phyloP scores from a whole-genome alignment of 257 asterid genomes.

The Salvia miltiorrhiza region DNA sequence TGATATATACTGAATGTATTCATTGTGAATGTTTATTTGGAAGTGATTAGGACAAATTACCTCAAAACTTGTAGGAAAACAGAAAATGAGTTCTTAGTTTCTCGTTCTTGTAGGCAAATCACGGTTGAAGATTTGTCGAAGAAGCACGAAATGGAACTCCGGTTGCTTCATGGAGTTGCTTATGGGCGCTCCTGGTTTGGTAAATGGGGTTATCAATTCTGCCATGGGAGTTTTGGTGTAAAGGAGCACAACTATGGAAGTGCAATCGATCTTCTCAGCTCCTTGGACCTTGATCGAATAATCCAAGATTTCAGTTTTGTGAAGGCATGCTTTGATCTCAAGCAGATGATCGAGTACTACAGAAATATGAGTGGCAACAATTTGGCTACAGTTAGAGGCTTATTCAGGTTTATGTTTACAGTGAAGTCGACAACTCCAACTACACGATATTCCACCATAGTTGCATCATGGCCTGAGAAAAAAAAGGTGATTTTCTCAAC shows the following conservation, averaged over 20 bases:
- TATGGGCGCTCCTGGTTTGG: conserved; percentile 95
- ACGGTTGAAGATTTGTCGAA: conserved; percentile 81
- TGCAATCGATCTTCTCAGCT: conserved; percentile 63
- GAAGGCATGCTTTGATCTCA: conserved; percentile 32
- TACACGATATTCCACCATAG: conserved; percentile 5
- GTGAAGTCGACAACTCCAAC: conserved; percentile 38
- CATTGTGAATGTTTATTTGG: background rate
- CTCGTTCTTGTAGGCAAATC: conserved; percentile 49
- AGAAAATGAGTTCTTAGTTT: conserved; percentile 14
- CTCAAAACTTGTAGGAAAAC: background rate
- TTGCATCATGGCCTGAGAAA: conserved; percentile 18
- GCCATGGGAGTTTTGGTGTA: conserved; percentile 88
- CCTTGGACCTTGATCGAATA: conserved; percentile 59
- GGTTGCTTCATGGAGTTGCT: conserved; percentile 81
- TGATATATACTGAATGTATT: background rate
- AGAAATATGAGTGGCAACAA: conserved; percentile 53
- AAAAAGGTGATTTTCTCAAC: background rate
- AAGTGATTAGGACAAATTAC: background rate
- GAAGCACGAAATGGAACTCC: conserved; percentile 67
- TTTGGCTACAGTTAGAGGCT: conserved; percentile 55
- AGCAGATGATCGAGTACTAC: conserved; percentile 50
- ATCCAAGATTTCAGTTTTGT: conserved; percentile 38
- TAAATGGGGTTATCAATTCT: conserved; percentile 81
- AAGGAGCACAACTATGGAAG: conserved; percentile 58
- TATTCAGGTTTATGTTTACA: conserved; percentile 66